Evolutionary conservation across 495 filamentous ascomycete species (phyloP).

Genomic region (Lepraria neglecta): DNA sequence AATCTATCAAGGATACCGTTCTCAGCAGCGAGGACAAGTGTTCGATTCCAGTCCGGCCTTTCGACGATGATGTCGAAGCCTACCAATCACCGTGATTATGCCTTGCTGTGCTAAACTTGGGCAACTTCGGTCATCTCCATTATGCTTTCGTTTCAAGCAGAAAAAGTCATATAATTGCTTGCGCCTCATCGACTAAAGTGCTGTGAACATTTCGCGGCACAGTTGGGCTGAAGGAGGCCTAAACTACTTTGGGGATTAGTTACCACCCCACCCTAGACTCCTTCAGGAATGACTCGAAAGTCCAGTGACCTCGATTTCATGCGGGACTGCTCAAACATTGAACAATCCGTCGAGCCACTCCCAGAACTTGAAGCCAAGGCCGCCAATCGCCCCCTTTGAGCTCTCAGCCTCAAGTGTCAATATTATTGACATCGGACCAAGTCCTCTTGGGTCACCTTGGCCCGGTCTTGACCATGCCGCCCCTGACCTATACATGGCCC

Average conservation of each 20-base stretch:
- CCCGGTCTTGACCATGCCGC: conserved; percentile 15
- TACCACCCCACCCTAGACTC: no score
- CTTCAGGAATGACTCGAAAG: no score
- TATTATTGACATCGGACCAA: background rate
- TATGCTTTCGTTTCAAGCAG: background rate
- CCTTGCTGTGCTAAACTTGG: conserved; percentile 11
- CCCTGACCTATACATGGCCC: background rate
- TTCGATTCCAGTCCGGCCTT: background rate
- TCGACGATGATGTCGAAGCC: background rate
- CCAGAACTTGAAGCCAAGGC: background rate
- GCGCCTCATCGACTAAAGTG: conserved; percentile 5
- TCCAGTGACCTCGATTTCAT: conserved; percentile 5
- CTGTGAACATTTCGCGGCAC: conserved; percentile 13
- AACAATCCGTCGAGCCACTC: background rate
- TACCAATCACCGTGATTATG: conserved; percentile 5
- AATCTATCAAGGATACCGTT: background rate
- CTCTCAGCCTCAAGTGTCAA: conserved; percentile 11
- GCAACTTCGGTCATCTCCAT: background rate
- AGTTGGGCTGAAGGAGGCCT: background rate
- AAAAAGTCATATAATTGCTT: background rate
- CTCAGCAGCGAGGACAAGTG: background rate
- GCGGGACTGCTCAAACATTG: background rate
- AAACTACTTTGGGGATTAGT: background rate
- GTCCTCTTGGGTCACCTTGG: background rate
- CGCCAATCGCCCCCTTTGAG: background rate